Base-by-base conservation (phyloP, 2,329 filamentous ascomycete genomes). In the Chaetomium sp. region DNA sequence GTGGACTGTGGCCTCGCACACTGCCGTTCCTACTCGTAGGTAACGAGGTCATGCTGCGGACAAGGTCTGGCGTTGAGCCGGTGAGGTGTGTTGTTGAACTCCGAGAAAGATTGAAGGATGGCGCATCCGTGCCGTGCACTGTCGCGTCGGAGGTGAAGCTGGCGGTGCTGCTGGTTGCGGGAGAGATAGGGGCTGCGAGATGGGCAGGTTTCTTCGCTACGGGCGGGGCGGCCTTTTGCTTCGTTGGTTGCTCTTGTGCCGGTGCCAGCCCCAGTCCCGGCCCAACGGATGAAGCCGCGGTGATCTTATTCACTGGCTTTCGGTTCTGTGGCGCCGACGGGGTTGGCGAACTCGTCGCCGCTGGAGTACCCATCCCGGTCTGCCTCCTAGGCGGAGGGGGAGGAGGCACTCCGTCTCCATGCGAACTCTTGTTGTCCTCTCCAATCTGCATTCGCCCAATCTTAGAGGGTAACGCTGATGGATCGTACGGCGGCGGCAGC, bases 131-230 rank as follows among this genome's bases (percentile, higher is more conserved):
- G n/a, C 45, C 42, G 19, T 56, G 52, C n/a, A 46, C 10, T 6
- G 52, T 56, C 11, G 35, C 14, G 2, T 59, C 56, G 1, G 54
- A 53, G 4, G 11, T 6, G 40, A 54, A 12, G n/a, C 36, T 55
- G 10, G 41, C 36, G 12, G 54, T 53, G n/a, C 58, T 58, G 33
- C 66, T 62, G 56, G 61, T 69, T 40, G 54, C 61, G 3, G 66
- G 59, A 6, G 69, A 69, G 10, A 65, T 69, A 11, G 66, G 62
- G 9, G 69, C 69, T 12, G 71, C 62, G 4, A 84, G 73, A 60
- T 83, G 79, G 2, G 79, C 74, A 1, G 85, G 85, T 63, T 88
- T 88, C 67, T 76, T 80, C 27, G 84, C 85, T 49, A 87, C 74
- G 1, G 79, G 79, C 5, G 80, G 82, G n/a, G 78, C 70, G 8